These are phyloP conservation scores for Penicillium oxalicum DNA, from an alignment of 2,329 filamentous ascomycete genomes.

Conservation along the genomic window DNA sequence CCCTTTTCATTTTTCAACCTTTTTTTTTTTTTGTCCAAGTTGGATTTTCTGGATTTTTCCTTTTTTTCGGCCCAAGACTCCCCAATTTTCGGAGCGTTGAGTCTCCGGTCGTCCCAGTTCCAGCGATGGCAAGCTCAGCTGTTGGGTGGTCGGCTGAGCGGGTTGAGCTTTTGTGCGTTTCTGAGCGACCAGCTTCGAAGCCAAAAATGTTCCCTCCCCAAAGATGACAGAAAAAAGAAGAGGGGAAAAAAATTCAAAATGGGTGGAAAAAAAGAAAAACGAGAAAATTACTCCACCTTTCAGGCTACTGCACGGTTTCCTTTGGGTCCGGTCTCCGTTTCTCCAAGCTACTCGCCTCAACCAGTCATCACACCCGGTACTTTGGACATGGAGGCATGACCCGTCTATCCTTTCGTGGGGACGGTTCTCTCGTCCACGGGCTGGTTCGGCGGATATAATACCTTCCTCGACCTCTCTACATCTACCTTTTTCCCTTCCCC, in stretches of 20 bases:
- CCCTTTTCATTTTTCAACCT: not conserved
- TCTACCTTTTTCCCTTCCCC: not conserved
- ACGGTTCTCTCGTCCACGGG: not conserved
- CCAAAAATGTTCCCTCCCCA: not conserved
- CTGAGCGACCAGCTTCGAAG: not conserved
- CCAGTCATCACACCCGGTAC: too few relatives aligned
- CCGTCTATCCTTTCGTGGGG: not conserved
- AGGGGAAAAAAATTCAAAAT: not conserved
- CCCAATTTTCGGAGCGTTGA: too few relatives aligned
- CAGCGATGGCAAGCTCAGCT: not conserved
- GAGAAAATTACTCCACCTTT: too few relatives aligned
- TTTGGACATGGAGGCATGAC: not conserved
- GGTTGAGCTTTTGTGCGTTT: not conserved
- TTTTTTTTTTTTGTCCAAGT: conserved; percentile 6
- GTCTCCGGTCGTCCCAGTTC: too few relatives aligned
- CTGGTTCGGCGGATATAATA: conserved; percentile 16
- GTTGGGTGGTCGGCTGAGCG: not conserved
- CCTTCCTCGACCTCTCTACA: conserved; percentile 8
- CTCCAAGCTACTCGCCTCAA: too few relatives aligned
- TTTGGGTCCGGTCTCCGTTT: too few relatives aligned
- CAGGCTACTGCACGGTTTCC: too few relatives aligned
- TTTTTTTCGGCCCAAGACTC: conserved; percentile 10
- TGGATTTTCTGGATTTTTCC: conserved; percentile 4
- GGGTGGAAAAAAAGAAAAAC: not conserved
- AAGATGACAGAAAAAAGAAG: not conserved